These are phyloP conservation scores for Xylariomycetidae sp. DNA, from an alignment of 2,329 filamentous ascomycete species.

Conservation along the genomic window DNA sequence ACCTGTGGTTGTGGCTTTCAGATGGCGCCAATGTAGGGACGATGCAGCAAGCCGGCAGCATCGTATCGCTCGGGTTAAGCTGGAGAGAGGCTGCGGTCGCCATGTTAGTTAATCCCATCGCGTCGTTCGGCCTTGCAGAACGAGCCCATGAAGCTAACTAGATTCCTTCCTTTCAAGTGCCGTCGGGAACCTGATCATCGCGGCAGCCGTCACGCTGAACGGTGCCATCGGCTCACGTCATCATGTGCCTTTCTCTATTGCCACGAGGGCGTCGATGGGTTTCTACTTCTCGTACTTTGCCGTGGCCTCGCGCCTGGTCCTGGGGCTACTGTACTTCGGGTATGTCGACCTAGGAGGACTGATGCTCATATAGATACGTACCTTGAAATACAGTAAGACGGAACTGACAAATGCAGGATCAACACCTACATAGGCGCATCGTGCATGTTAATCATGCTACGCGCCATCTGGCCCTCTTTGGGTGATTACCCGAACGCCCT, in stretches of 20 bases:
- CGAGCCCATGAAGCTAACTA: not conserved
- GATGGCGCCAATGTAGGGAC: constrained; percentile 19
- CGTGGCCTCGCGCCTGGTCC: constrained; percentile 2
- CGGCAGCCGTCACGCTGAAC: constrained; percentile 4
- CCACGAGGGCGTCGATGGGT: constrained; percentile 5
- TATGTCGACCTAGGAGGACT: no score
- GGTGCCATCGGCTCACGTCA: constrained; percentile 7
- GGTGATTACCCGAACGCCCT: constrained; percentile 3
- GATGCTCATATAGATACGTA: no score
- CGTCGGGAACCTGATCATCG: constrained; percentile 5
- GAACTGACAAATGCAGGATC: not conserved
- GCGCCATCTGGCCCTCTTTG: constrained; percentile 2
- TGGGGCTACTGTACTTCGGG: constrained; percentile 4
- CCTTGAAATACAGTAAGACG: no score
- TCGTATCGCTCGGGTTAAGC: constrained; percentile 17
- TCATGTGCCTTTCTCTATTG: constrained; percentile 6
- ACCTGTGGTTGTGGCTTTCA: constrained; percentile 17
- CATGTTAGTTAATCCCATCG: constrained; percentile 12
- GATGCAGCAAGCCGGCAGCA: constrained; percentile 19
- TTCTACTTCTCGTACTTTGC: constrained; percentile 8
- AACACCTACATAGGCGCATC: constrained; percentile 7
- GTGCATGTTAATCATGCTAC: constrained; percentile 5
- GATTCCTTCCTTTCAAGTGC: constrained; percentile 1
- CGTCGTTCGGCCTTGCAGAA: not conserved
- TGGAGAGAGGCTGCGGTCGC: constrained; percentile 18